These are phyloP conservation scores for Silene uniflora DNA, from an alignment of 148 eudicot species.

Conservation along the genomic window DNA sequence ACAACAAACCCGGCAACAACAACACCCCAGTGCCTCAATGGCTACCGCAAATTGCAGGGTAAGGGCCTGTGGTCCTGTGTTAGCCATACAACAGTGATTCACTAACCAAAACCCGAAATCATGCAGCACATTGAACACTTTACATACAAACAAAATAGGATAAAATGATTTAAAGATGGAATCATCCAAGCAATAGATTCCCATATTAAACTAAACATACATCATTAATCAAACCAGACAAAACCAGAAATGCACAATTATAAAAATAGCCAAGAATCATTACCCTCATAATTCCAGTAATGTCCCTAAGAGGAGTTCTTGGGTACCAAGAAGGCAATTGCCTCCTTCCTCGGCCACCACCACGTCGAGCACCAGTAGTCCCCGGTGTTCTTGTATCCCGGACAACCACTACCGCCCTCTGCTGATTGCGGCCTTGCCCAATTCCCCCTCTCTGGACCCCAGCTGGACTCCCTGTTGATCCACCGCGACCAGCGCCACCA, in stretches of 20 bases:
- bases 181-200: no score
- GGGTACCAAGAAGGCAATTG: conserved; percentile 72
- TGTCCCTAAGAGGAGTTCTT: conserved; percentile 54
- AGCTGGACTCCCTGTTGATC: conserved; percentile 23
- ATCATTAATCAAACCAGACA: neutral
- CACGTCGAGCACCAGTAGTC: conserved; percentile 10
- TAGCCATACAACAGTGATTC: no score
- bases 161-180: no score
- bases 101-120: no score
- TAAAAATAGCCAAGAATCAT: conserved; percentile 7
- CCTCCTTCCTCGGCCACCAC: conserved; percentile 33
- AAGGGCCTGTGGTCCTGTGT: no score
- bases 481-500: conserved; percentile 12
- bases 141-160: neutral
- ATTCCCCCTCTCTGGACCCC: conserved; percentile 20
- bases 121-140: no score
- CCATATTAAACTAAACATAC: neutral
- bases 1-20: no score
- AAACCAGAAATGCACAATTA: neutral
- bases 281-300: conserved; percentile 62
- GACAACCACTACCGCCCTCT: conserved; percentile 16
- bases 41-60: no score
- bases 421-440: neutral
- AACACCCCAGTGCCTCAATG: no score
- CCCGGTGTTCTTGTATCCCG: conserved; percentile 28